A percentile compares a stretch with the other conserved stretches of the same genome.
phyloP scores from a whole-genome alignment of 768 basidiomycete species.

The Tremella fuciformis region DNA sequence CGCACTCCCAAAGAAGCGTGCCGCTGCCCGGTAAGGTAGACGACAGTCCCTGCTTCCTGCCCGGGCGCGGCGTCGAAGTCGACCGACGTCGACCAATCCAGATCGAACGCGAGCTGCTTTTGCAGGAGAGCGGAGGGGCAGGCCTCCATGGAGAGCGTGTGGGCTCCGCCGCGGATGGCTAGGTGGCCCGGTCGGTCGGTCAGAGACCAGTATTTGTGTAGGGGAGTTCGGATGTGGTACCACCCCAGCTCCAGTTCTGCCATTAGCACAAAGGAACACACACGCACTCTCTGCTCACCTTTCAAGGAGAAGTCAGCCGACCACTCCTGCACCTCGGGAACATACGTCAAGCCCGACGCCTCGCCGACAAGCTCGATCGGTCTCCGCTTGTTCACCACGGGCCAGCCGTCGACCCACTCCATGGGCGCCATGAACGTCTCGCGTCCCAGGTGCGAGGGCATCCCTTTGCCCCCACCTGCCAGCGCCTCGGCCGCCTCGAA shows the following conservation, averaged over 20 bases:
- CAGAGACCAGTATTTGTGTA: not conserved
- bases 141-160: not conserved
- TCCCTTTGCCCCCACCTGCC: not conserved
- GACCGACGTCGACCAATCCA: slow-evolving; percentile 4
- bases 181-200: slow-evolving; percentile 3
- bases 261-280: not conserved
- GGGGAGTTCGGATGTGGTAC: slow-evolving; percentile 7
- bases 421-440: slow-evolving; percentile 53
- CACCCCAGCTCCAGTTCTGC: slow-evolving; percentile 4
- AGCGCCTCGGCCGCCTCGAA: slow-evolving; percentile 3
- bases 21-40: not conserved
- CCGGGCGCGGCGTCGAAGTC: not conserved
- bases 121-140: slow-evolving; percentile 4
- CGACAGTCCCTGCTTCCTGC: slow-evolving; percentile 6
- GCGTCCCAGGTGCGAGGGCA: slow-evolving; percentile 47
- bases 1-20: slow-evolving; percentile 12
- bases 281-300: not conserved
- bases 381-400: slow-evolving; percentile 24
- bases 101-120: slow-evolving; percentile 5
- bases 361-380: slow-evolving; percentile 16
- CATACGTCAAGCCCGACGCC: not conserved
- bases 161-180: not conserved
- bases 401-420: slow-evolving; percentile 45
- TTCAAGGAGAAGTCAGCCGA: slow-evolving; percentile 6
- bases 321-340: not conserved